Evolutionary conservation across 1,139 yeast species (phyloP), one percentile per base, ranked within the genome.

Genomic region (Geotrichum aggregatum): DNA sequence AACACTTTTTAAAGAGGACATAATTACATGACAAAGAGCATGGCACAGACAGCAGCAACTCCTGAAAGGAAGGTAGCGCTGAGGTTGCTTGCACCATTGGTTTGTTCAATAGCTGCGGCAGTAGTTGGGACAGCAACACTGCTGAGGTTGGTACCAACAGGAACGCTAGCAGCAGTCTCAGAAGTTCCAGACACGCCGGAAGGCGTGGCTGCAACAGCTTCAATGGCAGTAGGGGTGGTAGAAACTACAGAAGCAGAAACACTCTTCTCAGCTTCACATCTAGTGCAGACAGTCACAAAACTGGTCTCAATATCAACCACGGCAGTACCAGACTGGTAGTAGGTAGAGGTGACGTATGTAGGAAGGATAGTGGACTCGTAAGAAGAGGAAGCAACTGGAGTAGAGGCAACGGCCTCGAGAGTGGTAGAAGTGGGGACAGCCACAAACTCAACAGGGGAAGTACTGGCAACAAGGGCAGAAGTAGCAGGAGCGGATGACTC

Each of bases 331-430:
- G 38, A 21, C 14, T 21, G 24, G 39, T 38, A 46, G 44, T 39
- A 38, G 26, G 14, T 18, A 19, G 34, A 18, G 10, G 44, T 39
- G n/a, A 14, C 8, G 39, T 39, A 28, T 1, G 26, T 34, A 13
- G 34, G 28, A 8, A 3, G 22, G 16, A 24, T 6, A 19, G 36
- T 35, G 14, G 42, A 8, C 13, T 31, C 30, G 19, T 10, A 31
- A 3, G 40, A 39, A 18, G 45, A 54, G 14, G 54, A 30, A 21
- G 57, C 53, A 30, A 52, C 45, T 21, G 57, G 47, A 8, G 19
- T 24, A 7, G 36, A 18, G 30, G n/a, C 28, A 21, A 34, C 47
- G 30, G 18, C 14, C 19, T 10, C 14, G 10, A 24, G 18, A 19
- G 39, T 22, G 30, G 54, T 44, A 26, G 58, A 47, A 21, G 31